A percentile compares a stretch with the other conserved stretches of the same genome.
phyloP scores from a whole-genome alignment of 768 basidiomycete species.

The Lentinula sp. region DNA sequence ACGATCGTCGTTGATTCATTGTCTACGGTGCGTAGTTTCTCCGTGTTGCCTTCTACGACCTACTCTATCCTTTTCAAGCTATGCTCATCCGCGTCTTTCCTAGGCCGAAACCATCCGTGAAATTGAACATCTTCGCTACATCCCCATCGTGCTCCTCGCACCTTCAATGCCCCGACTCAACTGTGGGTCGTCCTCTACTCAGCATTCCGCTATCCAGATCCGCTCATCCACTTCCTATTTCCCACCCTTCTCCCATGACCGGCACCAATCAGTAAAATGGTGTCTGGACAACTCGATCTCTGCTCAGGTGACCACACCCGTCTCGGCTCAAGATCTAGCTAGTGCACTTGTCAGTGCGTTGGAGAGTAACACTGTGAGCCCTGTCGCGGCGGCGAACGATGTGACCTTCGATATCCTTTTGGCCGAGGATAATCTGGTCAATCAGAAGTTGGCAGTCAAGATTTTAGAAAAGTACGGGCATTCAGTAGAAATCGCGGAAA shows the following conservation, averaged over 20 bases:
- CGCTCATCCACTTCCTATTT: constrained; percentile 4
- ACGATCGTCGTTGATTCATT: constrained; percentile 94
- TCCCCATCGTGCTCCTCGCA: constrained; percentile 88
- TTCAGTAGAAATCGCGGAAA: constrained; percentile 94
- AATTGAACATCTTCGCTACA: constrained; percentile 91
- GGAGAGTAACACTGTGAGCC: constrained; percentile 90
- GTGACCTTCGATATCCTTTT: constrained; percentile 88
- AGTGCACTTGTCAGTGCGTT: constrained; percentile 91
- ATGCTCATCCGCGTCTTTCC: constrained; percentile 3
- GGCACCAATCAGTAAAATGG: constrained; percentile 69
- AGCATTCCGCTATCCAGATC: not conserved
- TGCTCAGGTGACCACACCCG: constrained; percentile 90
- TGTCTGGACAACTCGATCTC: constrained; percentile 95
- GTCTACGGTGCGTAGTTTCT: constrained; percentile 56
- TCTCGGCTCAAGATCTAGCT: constrained; percentile 81
- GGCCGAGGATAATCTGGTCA: constrained; percentile 95
- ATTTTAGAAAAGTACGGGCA: constrained; percentile 96
- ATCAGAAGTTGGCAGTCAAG: constrained; percentile 94
- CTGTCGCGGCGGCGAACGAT: constrained; percentile 81
- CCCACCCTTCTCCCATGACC: constrained; percentile 8
- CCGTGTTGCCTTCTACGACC: not conserved
- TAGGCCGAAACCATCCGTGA: constrained; percentile 90
- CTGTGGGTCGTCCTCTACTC: constrained; percentile 36
- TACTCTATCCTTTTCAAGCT: not conserved
- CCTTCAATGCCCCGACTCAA: constrained; percentile 74